Evolutionary conservation across 2,329 filamentous ascomycete genomes (phyloP), one percentile per base, ranked within the genome.

Genomic region (Colletotrichum salicis): DNA sequence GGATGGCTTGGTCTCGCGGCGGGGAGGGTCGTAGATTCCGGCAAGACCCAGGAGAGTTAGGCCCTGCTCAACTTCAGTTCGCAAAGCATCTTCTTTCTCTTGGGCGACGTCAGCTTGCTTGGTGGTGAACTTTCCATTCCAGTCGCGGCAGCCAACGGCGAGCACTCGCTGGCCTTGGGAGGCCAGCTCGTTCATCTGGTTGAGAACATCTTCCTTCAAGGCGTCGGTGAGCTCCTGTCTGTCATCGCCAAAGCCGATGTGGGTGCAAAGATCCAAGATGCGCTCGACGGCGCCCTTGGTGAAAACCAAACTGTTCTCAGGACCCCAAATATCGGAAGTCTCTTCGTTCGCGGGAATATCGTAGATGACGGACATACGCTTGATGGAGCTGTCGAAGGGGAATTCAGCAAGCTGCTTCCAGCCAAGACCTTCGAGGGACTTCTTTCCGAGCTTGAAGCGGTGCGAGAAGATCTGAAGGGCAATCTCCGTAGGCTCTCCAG

Each of bases 21-120:
- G 93, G 67, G 94, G 94, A 4, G 94, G 94, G 76, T 97, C 94
- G 78, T 96, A 96, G 74, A 97, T 92, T 67, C 94, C 94, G 60
- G 93, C 91, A 11, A 97, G 87, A n/a, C 95, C 95, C 15, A 94
- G 88, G 73, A 97, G 93, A 3, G 86, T 88, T 37, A 97, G 88
- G 35, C 89, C 85, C 45, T 85, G 84, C 78, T 97, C 94, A 15
- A 96, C 87, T 5, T 86, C 82, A 6, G 84, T 82, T 6, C 94
- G 92, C 3, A 87, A 78, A 52, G 80, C 78, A 5, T 72, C 75
- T 60, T 84, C 81, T 6, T 75, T 78, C 5, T 77, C 75, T n/a
- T 78, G 76, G 11, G 78, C 76, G n/a, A 66, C 31, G 15, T 56
- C 64, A 7, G 79, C 75, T 27, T 80, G 79, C 63, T 83, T 82